Base-by-base conservation (phyloP, 306 rosid species). In the Parietaria judaica region DNA sequence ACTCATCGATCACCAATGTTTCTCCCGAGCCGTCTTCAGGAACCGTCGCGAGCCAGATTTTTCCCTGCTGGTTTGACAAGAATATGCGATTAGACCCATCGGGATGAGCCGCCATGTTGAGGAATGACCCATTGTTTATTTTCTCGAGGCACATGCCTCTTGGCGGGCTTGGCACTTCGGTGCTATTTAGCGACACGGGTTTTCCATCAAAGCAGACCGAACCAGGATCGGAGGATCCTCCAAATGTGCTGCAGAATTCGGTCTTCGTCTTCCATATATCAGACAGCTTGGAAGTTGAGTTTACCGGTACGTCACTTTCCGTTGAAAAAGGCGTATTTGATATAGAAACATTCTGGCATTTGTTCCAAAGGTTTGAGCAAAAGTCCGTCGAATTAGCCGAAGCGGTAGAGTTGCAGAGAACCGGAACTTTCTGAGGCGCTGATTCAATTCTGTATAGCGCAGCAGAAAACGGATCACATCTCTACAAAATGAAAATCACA, bases 141-240 rank as follows among this genome's bases (percentile, higher is more conserved):
- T 76, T 71, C 65, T 71, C 80, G 31, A 76, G 60, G 70, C 80
- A 76, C 46, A 71, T 63, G 12, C 80, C 80, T 61, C 50, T 61
- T 44, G 76, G 69, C 15, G 58, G 63, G 14, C 63, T 75, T 50
- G 54, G 36, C 10, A 45, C 51, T 66, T 61, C 52, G 31, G 62
- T 44, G 51, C 14, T 35, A 44, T 75, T 75, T 5, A 65, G 59
- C 14, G 12, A 23, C 37, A 75, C 66, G 16, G 72, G 76, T 46
- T 67, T 54, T 4, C 80, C 80, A 46, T 61, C 70, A 66, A 75
- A 75, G 67, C 76, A 75, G 10, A 66, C 38, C 56, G 4, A 34
- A 43, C 16, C 72, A 37, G 46, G 16, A 6, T n/a, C 31, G 7
- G 76, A 70, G 16, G 74, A 52, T 31, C 80, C 80, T n/a, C 80